Percentiles rank a stretch among this genome's conserved stretches.
Evolutionary conservation across 768 basidiomycete species (phyloP).

Genomic region (Psilocybe cyanescens): DNA sequence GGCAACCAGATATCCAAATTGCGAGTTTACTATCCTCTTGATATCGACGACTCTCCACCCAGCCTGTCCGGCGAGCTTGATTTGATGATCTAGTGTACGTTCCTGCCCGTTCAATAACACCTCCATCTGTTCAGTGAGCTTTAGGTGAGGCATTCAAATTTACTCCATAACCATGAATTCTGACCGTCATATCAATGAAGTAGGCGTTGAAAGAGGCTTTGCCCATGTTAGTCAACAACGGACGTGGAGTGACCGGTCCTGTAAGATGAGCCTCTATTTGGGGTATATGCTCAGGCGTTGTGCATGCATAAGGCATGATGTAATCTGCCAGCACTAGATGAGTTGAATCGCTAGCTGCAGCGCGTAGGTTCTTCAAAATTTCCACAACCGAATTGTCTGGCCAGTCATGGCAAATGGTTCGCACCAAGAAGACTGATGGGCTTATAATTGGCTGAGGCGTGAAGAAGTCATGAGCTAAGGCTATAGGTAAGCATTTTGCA

Average conservation of each 20-base stretch:
- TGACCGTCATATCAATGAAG: conserved; percentile 11
- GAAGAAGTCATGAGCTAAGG: conserved; percentile 40
- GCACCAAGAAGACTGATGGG: conserved; percentile 38
- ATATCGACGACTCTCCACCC: conserved; percentile 2
- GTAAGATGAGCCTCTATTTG: not conserved
- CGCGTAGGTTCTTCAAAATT: conserved; percentile 36
- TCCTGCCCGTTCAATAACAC: conserved; percentile 10
- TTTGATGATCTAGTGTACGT: conserved; percentile 6
- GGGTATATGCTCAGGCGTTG: not conserved
- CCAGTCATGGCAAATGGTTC: conserved; percentile 44
- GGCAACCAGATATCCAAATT: conserved; percentile 7
- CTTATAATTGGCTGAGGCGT: conserved; percentile 34
- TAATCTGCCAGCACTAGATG: conserved; percentile 41
- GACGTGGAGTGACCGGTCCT: not conserved
- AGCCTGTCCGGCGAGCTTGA: not conserved
- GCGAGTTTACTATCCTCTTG: conserved; percentile 1
- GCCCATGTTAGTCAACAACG: conserved; percentile 5
- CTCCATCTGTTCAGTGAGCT: not conserved
- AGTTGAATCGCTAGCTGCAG: conserved; percentile 33
- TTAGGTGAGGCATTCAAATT: not conserved
- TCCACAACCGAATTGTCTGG: conserved; percentile 29
- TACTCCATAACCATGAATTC: not conserved
- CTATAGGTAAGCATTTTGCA: too few relatives aligned
- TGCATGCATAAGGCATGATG: conserved; percentile 23
- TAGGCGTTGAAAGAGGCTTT: conserved; percentile 8